phyloP scores from a whole-genome alignment of 2,329 filamentous ascomycete genomes.

The Lachnellula willkommii region DNA sequence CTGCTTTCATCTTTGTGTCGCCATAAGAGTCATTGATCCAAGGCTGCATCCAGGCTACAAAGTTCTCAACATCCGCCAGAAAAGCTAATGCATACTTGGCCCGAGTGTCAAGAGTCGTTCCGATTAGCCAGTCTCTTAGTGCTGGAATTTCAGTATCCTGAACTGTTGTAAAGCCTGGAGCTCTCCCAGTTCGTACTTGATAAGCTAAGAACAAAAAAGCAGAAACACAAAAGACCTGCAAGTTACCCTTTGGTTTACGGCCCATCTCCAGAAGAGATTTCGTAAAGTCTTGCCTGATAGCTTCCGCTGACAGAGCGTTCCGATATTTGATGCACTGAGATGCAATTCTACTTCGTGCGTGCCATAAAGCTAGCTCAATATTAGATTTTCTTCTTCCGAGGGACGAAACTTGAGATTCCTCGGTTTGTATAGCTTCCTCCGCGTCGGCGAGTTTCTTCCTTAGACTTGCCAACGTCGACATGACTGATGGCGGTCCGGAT shows the following conservation, averaged over 20 bases:
- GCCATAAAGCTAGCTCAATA: background rate
- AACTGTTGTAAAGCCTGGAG: background rate
- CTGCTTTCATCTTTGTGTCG: background rate
- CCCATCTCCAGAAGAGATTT: background rate
- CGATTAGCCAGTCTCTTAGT: slow-evolving; percentile 1
- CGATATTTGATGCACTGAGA: background rate
- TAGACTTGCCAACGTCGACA: too few relatives aligned
- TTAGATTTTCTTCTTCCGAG: background rate
- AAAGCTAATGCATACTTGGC: background rate
- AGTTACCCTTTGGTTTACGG: too few relatives aligned
- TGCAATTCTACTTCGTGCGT: background rate
- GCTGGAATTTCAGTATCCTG: background rate
- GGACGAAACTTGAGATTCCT: background rate
- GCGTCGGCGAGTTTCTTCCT: background rate
- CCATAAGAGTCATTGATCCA: background rate
- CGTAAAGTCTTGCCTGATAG: background rate
- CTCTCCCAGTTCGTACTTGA: background rate
- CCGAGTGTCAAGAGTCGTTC: background rate
- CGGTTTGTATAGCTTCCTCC: too few relatives aligned
- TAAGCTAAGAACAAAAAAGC: background rate
- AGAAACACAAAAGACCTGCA: background rate
- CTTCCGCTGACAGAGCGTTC: background rate
- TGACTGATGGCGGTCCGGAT: too few relatives aligned
- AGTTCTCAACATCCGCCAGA: background rate
- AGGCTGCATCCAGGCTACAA: background rate